A percentile compares a stretch with the other conserved stretches of the same genome.
These are phyloP conservation scores for Phlebopus sp. DNA, from an alignment of 1,284 basidiomycete genomes.

Conservation along the genomic window DNA sequence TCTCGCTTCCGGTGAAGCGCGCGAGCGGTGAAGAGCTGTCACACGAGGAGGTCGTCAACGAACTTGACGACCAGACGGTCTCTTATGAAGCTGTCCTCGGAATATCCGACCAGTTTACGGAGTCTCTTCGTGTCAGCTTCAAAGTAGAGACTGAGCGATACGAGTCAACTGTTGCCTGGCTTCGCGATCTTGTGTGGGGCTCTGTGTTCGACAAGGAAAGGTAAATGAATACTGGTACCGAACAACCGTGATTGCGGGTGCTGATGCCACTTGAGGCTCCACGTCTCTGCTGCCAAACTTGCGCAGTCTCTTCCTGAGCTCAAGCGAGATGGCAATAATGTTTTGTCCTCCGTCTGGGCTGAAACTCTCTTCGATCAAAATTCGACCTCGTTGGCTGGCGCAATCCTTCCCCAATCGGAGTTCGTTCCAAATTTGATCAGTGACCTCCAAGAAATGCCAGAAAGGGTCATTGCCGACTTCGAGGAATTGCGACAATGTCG, in stretches of 20 bases:
- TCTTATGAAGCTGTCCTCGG: conserved; percentile 80
- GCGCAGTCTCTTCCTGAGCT: conserved; percentile 90
- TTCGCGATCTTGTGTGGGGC: conserved; percentile 86
- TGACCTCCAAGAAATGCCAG: conserved; percentile 73
- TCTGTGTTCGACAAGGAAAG: conserved; percentile 83
- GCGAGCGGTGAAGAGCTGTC: conserved; percentile 67
- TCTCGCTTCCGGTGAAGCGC: conserved; percentile 81
- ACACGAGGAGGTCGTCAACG: conserved; percentile 91
- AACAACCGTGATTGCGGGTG: background rate
- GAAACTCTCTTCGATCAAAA: conserved; percentile 68
- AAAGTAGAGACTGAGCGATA: conserved; percentile 85
- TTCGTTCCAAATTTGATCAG: conserved; percentile 78
- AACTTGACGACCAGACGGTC: conserved; percentile 90
- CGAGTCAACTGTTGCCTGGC: conserved; percentile 81
- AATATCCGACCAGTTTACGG: conserved; percentile 67
- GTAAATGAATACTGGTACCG: conserved; percentile 36
- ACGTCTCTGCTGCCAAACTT: conserved; percentile 86
- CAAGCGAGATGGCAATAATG: conserved; percentile 86
- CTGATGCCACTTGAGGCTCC: conserved; percentile 52
- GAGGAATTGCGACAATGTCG: conserved; percentile 68
- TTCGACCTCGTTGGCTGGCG: conserved; percentile 73
- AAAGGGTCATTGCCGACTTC: conserved; percentile 69
- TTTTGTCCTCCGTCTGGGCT: conserved; percentile 73
- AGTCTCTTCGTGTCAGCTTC: conserved; percentile 75
- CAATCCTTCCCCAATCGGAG: conserved; percentile 74